Evolutionary conservation across 345 rosid species (phyloP), one percentile per base, ranked within the genome.

Genomic region (Limnanthes douglasii): DNA sequence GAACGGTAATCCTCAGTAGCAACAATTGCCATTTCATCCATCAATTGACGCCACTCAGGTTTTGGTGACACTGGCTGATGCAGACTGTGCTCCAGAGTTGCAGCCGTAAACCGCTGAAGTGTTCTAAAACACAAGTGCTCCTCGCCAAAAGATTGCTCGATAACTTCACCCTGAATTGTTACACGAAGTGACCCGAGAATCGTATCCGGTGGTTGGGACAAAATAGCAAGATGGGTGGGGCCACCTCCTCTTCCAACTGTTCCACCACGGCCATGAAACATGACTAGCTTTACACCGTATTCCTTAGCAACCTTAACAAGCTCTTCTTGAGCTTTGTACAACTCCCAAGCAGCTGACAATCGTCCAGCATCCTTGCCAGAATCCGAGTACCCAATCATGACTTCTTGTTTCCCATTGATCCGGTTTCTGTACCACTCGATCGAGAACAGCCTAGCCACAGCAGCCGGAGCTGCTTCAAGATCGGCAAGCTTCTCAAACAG

Each of bases 231-330:
- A 62, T 90, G 98, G 24, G 96, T 84, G 1, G 98, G 98, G 27
- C 98, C 96, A 4, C 98, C 98, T 47, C 98, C 98, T 72, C 98
- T 67, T 56, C 98, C 98, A 10, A 90, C 98, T 0, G 98, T 90
- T 27, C 98, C 98, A 46, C 98, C 98, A 31, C 98, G 94, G 12
- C 98, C 98, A 21, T 90, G 98, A 56, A 90, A 90, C 96, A 90
- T 90, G 0, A 94, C 84, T 8, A 90, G 73, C 65, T 90, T 90
- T 37, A 90, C 78, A 12, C 96, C 93, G 15, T 32, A 78, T 31
- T 75, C 33, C 65, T 90, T 90, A 19, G 96, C 94, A 21, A 84
- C 98, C 26, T 77, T 80, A 55, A 90, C 70, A 31, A 90, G 98
- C 66, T 90, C 94, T 58, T 90, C 98, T 47, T 90, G 96, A 48